These are phyloP conservation scores for Cystobasidium onofrii DNA, from an alignment of 768 basidiomycete genomes.

Conservation along the genomic window DNA sequence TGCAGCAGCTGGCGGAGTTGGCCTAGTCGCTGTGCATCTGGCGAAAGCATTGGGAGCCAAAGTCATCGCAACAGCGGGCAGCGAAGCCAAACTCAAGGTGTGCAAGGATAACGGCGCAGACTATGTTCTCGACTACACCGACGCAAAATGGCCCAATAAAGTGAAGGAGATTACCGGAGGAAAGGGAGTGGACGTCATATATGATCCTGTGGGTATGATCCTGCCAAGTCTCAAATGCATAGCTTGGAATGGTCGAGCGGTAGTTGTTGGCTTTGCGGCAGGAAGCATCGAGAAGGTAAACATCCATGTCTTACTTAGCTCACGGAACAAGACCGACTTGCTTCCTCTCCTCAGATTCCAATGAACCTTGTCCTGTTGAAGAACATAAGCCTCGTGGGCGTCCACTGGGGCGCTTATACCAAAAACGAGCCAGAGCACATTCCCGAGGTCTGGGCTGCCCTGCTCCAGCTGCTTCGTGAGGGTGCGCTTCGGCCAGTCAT, in stretches of 20 bases:
- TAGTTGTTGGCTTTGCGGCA: conserved; percentile 89
- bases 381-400: conserved; percentile 71
- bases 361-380: conserved; percentile 69
- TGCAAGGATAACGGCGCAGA: conserved; percentile 71
- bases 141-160: conserved; percentile 71
- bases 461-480: conserved; percentile 64
- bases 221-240: conserved; percentile 49
- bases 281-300: conserved; percentile 72
- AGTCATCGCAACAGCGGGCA: conserved; percentile 88
- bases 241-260: conserved; percentile 53
- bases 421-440: conserved; percentile 59
- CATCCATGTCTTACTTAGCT: neutral
- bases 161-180: conserved; percentile 73
- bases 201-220: conserved; percentile 76
- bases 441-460: conserved; percentile 62
- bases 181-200: conserved; percentile 64
- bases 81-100: conserved; percentile 67
- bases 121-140: conserved; percentile 64
- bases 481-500: conserved; percentile 61
- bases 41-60: conserved; percentile 87
- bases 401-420: conserved; percentile 57
- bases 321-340: no score
- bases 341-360: conserved; percentile 56
- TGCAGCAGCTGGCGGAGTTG: conserved; percentile 92
- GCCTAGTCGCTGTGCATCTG: conserved; percentile 78